Evolutionary conservation across 1,139 yeast species (phyloP), one percentile per base, ranked within the genome.

Genomic region (Pichia sp.): DNA sequence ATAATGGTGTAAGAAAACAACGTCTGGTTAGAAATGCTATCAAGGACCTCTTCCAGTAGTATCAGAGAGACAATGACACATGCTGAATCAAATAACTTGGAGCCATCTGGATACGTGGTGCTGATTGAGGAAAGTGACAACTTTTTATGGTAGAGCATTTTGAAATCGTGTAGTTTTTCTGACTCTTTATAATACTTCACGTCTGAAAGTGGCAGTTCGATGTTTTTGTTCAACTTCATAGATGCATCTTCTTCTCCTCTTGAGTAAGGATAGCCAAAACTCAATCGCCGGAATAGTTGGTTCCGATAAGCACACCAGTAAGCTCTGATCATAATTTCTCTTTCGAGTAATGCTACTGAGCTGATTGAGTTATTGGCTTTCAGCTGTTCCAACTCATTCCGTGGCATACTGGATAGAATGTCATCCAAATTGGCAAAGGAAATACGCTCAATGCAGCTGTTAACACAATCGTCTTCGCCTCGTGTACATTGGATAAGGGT

Each of bases 261-360:
- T 13, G 61, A 56, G 57, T 71, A 78, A 1, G 81, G 82, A 51
- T 64, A 67, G 0, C 81, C 81, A 58, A 68, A 66, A 55, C 68
- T 69, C 38, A 73, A 62, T 53, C 80, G 67, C 31, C 73, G 61
- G 38, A 69, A 65, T 3, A 72, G 68, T 26, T 70, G 64, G 51
- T 69, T 60, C 47, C 71, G 67, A 72, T 74, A 77, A 42, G 72
- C 71, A 26, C 70, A 71, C 82, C 82, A 79, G 10, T 77, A 62
- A 5, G 73, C 59, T 53, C 80, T 68, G 11, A 76, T 57, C 30
- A 69, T 57, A 46, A 71, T 60, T 56, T 78, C 81, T 30, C 72
- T 67, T 58, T 70, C 75, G 51, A 66, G 69, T 29, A 63, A 31
- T 8, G 57, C 59, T 75, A 79, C 51, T 73, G 67, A 4, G 70